Conservation (phyloP, 83 land plant genomes). For the Picea engelmannii region DNA sequence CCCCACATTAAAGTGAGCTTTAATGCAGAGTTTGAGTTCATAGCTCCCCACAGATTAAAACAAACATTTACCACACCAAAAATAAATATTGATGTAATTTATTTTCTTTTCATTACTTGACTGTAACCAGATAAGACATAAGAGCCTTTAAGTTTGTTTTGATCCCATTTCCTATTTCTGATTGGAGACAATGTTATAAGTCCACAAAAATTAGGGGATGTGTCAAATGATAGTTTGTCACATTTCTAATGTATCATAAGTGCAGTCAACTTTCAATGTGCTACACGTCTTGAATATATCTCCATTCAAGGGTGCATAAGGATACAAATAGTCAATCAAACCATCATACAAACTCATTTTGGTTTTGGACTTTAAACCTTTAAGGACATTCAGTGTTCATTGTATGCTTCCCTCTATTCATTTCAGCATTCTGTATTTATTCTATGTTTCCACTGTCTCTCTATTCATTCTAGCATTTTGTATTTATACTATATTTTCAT, state of each 20-base stretch:
- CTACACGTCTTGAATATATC: background rate
- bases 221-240: background rate
- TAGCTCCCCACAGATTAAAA: too few relatives aligned
- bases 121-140: background rate
- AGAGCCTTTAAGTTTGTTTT: background rate
- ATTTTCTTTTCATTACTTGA: constrained; percentile 3
- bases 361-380: too few relatives aligned
- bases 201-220: background rate
- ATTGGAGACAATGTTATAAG: background rate
- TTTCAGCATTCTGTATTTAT: background rate
- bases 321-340: background rate
- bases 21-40: too few relatives aligned
- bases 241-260: background rate
- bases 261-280: background rate
- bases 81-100: background rate
- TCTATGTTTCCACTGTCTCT: background rate
- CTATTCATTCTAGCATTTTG: background rate
- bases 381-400: too few relatives aligned
- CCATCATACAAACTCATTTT: too few relatives aligned
- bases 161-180: background rate
- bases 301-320: background rate
- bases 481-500: too few relatives aligned
- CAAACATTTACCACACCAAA: too few relatives aligned
- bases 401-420: background rate
- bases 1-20: too few relatives aligned